Base-by-base conservation (phyloP, 1,139 yeast species). In the Pichia sp. region DNA sequence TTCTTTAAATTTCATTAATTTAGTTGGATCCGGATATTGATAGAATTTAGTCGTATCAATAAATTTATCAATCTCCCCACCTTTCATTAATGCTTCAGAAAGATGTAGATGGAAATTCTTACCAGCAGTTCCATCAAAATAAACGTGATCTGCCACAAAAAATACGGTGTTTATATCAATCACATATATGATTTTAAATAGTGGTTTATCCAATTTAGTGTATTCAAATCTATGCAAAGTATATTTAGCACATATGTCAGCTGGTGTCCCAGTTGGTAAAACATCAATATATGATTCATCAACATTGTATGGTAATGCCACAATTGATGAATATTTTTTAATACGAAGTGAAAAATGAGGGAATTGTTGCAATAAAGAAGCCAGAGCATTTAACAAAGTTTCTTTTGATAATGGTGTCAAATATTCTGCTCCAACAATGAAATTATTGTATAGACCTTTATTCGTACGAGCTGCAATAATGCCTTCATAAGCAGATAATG, bases 51-150 rank as follows among this genome's bases (percentile, higher is more conserved):
- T 12, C 11, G 47, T 38, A 20, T 38, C 37, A 22, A 45, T 25
- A 12, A 37, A 6, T 7, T 29, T 22, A 8, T 25, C 10, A 11
- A 5, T 11, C 23, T n/a, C 1, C 6, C 4, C 20, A 12, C 4
- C 3, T 1, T 38, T 24, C 3, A 23, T 22, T 12, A 45, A 26
- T 2, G 29, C 20, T 12, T 44, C 33, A 11, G 37, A 32, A 27
- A 47, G 37, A 4, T 33, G 35, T 5, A n/a, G 25, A 41, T 67
- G 72, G 52, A 71, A 69, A 32, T 55, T 53, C 9, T 57, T 55
- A 1, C 63, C 70, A 2, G 70, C 55, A n/a, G 57, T 58, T 3
- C 75, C 76, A 50, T 71, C 75, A 30, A 62, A 61, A 16, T 65
- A 52, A 0, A 62, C 41, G 51, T 71, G 76, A 48, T 69, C 69